Conservation (phyloP, 2,329 filamentous ascomycete species). For the Metarhizium sp. region DNA sequence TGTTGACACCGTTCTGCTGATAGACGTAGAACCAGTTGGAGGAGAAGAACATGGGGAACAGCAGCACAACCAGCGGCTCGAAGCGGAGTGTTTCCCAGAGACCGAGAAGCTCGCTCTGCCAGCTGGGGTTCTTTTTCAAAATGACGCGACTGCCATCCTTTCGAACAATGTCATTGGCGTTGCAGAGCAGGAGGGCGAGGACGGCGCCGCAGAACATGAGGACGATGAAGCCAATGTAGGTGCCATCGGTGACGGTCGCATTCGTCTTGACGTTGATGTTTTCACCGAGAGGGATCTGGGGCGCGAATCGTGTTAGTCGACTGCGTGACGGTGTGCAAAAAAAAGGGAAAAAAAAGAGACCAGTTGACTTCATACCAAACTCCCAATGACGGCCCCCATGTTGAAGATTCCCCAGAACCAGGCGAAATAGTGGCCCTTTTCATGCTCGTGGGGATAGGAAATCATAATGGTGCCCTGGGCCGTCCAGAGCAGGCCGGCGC, state of each 20-base stretch:
- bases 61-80: constrained; percentile 63
- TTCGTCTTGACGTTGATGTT: constrained; percentile 48
- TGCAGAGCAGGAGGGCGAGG: constrained; percentile 59
- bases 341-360: neutral
- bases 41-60: constrained; percentile 45
- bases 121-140: constrained; percentile 83
- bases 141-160: constrained; percentile 72
- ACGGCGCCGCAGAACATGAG: constrained; percentile 65
- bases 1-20: constrained; percentile 50
- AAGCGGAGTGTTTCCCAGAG: constrained; percentile 62
- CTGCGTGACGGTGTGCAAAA: neutral
- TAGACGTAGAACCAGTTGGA: constrained; percentile 49
- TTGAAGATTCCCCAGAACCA: constrained; percentile 97
- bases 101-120: constrained; percentile 69
- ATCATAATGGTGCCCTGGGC: constrained; percentile 84
- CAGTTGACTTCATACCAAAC: constrained; percentile 33
- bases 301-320: neutral
- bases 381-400: constrained; percentile 78
- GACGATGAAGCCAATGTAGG: constrained; percentile 84
- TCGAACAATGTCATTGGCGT: constrained; percentile 64
- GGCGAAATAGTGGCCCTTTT: constrained; percentile 82
- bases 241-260: constrained; percentile 58
- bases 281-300: constrained; percentile 54
- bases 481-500: constrained; percentile 72
- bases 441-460: constrained; percentile 71